A percentile compares a stretch with the other conserved stretches of the same genome.
Evolutionary conservation across 257 asterid genomes (phyloP).

Genomic region (Capsicum pubescens): DNA sequence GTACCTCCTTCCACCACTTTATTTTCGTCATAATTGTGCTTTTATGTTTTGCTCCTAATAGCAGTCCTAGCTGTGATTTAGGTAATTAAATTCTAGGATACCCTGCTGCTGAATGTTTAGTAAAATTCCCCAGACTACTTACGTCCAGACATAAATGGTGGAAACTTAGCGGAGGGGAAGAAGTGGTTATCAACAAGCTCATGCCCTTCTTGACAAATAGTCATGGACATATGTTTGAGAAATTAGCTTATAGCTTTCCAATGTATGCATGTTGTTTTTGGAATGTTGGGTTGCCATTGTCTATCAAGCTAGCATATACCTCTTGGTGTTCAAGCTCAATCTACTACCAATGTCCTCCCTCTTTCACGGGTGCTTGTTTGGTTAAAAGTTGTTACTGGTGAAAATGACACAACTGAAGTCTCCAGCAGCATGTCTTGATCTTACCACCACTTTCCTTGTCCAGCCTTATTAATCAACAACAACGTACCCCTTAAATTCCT

Average conservation of each 20-base stretch:
- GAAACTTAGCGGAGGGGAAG: background rate
- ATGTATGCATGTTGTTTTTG: background rate
- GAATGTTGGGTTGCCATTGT: background rate
- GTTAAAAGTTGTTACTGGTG: background rate
- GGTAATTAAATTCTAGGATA: background rate
- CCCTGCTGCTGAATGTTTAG: background rate
- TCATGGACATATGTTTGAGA: background rate
- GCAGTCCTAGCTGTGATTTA: background rate
- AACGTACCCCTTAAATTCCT: too few species aligned
- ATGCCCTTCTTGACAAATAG: background rate
- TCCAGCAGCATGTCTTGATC: background rate
- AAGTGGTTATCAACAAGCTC: background rate
- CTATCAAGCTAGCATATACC: background rate
- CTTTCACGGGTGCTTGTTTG: background rate
- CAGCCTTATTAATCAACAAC: background rate
- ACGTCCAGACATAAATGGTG: background rate
- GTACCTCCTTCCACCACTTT: background rate
- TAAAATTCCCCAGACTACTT: background rate
- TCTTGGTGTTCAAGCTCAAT: background rate
- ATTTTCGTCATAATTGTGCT: background rate
- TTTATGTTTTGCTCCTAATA: background rate
- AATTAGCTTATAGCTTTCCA: background rate
- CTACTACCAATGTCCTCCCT: constrained; percentile 3
- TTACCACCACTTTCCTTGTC: background rate
- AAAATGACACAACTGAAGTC: background rate